Percentiles rank a stretch among this genome's conserved stretches.
Conservation (phyloP, 345 rosid species). For the Eucalyptus erythrocorys region DNA sequence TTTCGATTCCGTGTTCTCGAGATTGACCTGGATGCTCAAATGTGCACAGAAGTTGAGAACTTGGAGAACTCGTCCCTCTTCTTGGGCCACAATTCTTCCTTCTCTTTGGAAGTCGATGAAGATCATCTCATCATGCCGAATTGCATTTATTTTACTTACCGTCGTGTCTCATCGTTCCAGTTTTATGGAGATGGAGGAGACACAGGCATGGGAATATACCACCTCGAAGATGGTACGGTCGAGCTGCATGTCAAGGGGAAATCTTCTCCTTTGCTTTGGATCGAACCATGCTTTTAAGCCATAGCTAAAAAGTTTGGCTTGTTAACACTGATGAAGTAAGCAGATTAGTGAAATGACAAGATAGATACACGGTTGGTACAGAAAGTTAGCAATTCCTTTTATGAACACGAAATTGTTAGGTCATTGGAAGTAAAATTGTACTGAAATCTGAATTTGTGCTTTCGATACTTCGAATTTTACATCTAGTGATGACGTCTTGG, state of each 20-base stretch:
- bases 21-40: neutral
- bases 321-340: neutral
- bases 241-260: neutral
- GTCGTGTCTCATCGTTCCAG: neutral
- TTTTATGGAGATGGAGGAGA: neutral
- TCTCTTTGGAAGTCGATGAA: neutral
- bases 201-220: neutral
- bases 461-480: neutral
- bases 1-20: neutral
- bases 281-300: neutral
- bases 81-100: neutral
- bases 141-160: neutral
- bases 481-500: fast-evolving
- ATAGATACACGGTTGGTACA: neutral
- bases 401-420: neutral
- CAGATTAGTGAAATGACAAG: neutral
- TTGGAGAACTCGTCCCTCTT: neutral
- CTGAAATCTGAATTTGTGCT: neutral
- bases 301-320: neutral
- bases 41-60: neutral
- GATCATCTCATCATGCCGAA: neutral
- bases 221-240: neutral
- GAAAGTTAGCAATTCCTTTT: neutral
- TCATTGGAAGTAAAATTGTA: neutral
- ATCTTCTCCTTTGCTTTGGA: neutral